These are phyloP conservation scores for Hypoxylon sp. DNA, from an alignment of 2,329 filamentous ascomycete genomes.

Conservation along the genomic window DNA sequence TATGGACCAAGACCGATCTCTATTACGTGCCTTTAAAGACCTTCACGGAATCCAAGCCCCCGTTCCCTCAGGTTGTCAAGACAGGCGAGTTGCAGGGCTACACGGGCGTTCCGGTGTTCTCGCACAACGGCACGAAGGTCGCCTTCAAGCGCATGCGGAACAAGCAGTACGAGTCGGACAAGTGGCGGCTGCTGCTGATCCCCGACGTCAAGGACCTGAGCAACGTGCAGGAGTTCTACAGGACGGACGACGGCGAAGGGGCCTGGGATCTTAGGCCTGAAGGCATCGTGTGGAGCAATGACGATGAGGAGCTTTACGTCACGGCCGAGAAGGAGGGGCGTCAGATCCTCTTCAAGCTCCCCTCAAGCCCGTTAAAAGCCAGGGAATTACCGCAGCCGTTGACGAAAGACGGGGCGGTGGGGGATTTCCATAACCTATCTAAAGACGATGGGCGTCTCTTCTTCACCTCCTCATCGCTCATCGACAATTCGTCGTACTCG, in stretches of 20 bases:
- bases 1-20: slow-evolving; percentile 85
- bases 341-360: slow-evolving; percentile 73
- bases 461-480: slow-evolving; percentile 75
- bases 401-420: slow-evolving; percentile 68
- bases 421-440: slow-evolving; percentile 67
- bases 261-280: slow-evolving; percentile 73
- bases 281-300: slow-evolving; percentile 68
- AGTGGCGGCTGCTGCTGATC: slow-evolving; percentile 76
- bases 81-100: slow-evolving; percentile 75
- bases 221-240: slow-evolving; percentile 74
- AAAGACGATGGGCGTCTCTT: slow-evolving; percentile 67
- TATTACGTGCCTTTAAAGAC: slow-evolving; percentile 78
- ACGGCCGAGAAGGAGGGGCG: slow-evolving; percentile 79
- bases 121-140: slow-evolving; percentile 77
- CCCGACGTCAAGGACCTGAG: slow-evolving; percentile 71
- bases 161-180: slow-evolving; percentile 85
- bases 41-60: slow-evolving; percentile 69
- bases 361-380: slow-evolving; percentile 67
- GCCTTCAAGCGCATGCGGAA: slow-evolving; percentile 85
- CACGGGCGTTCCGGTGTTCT: slow-evolving; percentile 77
- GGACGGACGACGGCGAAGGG: slow-evolving; percentile 73
- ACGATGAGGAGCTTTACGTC: slow-evolving; percentile 77
- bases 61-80: slow-evolving; percentile 66
- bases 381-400: slow-evolving; percentile 65
- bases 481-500: slow-evolving; percentile 80